Percentiles rank a stretch among this genome's conserved stretches.
phyloP scores from a whole-genome alignment of 202 grass and related monocot genomes.

The Setaria italica region DNA sequence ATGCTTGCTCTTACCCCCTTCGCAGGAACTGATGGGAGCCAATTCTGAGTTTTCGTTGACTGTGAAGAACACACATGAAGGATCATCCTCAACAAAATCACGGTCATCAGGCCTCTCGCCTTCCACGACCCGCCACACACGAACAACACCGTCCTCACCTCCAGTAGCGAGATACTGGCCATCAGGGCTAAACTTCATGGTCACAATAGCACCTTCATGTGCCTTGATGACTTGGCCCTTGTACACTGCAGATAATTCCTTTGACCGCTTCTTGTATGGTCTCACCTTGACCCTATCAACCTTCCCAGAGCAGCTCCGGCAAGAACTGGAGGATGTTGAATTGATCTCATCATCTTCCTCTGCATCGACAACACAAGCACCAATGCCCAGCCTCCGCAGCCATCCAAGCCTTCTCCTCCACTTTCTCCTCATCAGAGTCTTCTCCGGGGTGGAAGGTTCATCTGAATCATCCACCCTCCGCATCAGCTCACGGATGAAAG shows the following conservation, averaged over 20 bases:
- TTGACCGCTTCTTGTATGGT: slow-evolving; percentile 76
- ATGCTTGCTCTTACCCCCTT: slow-evolving; percentile 62
- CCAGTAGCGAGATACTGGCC: slow-evolving; percentile 82
- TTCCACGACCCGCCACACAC: slow-evolving; percentile 72
- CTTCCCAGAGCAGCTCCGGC: slow-evolving; percentile 45
- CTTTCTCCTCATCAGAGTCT: slow-evolving; percentile 17
- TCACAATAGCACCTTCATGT: slow-evolving; percentile 70
- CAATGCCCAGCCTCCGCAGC: slow-evolving; percentile 72
- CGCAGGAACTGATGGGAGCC: slow-evolving; percentile 53
- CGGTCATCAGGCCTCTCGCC: slow-evolving; percentile 49
- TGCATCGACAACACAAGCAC: slow-evolving; percentile 55
- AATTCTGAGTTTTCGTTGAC: slow-evolving; percentile 74
- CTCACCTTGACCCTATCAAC: slow-evolving; percentile 74
- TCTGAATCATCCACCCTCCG: slow-evolving; percentile 52
- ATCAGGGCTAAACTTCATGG: slow-evolving; percentile 79
- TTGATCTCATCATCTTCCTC: slow-evolving; percentile 55
- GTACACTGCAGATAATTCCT: slow-evolving; percentile 85
- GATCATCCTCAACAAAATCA: slow-evolving; percentile 66
- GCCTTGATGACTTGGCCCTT: slow-evolving; percentile 80
- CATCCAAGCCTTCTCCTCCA: slow-evolving; percentile 56
- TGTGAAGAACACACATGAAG: slow-evolving; percentile 71
- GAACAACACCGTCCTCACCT: slow-evolving; percentile 80
- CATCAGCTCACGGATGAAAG: slow-evolving; percentile 73
- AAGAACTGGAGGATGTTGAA: slow-evolving; percentile 57
- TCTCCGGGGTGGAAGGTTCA: slow-evolving; percentile 51